Evolutionary conservation across 352 stramenopile species (phyloP).

Genomic region (Phytophthora sojae): DNA sequence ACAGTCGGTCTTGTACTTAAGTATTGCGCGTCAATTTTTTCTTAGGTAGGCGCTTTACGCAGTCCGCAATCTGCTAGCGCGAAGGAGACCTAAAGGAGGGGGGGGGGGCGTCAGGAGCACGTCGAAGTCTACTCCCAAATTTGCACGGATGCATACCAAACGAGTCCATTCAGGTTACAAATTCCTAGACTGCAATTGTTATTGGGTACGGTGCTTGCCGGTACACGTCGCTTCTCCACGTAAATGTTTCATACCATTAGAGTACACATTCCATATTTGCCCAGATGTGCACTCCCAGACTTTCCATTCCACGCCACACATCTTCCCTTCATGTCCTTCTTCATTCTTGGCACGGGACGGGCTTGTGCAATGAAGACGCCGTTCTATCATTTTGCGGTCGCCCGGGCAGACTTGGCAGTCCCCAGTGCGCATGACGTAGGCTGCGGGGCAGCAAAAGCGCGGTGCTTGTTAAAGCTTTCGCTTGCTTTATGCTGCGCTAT

Average conservation of each 20-base stretch:
- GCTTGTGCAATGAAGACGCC: background rate
- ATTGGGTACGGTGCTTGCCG: background rate
- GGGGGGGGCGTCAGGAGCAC: background rate
- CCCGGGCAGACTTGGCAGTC: background rate
- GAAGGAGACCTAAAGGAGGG: background rate
- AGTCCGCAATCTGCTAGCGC: background rate
- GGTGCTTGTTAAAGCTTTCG: background rate
- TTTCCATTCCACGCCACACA: background rate
- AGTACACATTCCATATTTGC: background rate
- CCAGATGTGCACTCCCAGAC: background rate
- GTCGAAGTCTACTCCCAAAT: background rate
- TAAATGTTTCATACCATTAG: background rate
- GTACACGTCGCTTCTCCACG: background rate
- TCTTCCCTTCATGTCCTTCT: too few relatives aligned
- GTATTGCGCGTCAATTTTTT: background rate
- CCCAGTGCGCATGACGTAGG: background rate
- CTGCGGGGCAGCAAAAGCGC: slow-evolving; percentile 7
- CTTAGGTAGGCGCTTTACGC: background rate
- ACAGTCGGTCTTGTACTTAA: too few relatives aligned
- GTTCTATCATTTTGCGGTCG: background rate
- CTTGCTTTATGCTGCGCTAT: too few relatives aligned
- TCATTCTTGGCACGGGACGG: background rate
- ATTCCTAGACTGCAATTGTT: background rate
- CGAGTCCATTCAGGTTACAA: slow-evolving; percentile 1
- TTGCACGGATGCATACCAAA: background rate